Evolutionary conservation across 345 rosid species (phyloP).

Genomic region (Arabis hirsuta): DNA sequence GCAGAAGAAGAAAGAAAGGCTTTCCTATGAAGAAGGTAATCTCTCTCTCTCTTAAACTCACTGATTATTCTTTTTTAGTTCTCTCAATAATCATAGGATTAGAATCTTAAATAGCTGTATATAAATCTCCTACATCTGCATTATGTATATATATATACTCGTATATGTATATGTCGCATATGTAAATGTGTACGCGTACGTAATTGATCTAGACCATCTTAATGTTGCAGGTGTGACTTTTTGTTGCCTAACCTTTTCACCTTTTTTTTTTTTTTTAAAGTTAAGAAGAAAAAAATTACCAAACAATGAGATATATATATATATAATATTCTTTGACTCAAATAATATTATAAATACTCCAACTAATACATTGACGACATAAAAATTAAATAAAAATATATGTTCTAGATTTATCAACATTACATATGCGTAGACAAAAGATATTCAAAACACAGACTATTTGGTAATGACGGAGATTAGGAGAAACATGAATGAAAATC

Average conservation of each 20-base stretch:
- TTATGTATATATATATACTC: neutral
- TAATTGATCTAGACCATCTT: slow-evolving; percentile 42
- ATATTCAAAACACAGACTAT: neutral
- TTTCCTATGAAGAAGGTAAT: slow-evolving; percentile 43
- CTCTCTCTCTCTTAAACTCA: slow-evolving; percentile 28
- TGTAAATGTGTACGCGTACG: slow-evolving; percentile 32
- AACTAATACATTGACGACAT: slow-evolving; percentile 17
- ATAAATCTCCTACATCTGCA: slow-evolving; percentile 22
- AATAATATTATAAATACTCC: neutral
- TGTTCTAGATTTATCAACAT: neutral
- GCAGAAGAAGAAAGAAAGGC: slow-evolving; percentile 38
- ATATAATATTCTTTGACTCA: slow-evolving; percentile 9
- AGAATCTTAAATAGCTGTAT: slow-evolving; percentile 37
- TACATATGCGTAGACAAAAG: neutral
- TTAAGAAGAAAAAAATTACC: neutral
- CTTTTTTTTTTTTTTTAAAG: no score
- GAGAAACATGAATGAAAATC: no score
- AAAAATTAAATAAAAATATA: neutral
- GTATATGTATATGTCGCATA: neutral
- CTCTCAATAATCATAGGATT: slow-evolving; percentile 34
- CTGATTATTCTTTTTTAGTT: slow-evolving; percentile 34
- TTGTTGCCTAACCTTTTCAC: slow-evolving; percentile 44
- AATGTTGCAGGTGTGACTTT: slow-evolving; percentile 48
- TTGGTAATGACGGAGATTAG: no score
- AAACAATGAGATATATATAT: neutral